A percentile compares a stretch with the other conserved stretches of the same genome.
phyloP scores from a whole-genome alignment of 176 grass and related monocot genomes.

The Oryza glumipatula region DNA sequence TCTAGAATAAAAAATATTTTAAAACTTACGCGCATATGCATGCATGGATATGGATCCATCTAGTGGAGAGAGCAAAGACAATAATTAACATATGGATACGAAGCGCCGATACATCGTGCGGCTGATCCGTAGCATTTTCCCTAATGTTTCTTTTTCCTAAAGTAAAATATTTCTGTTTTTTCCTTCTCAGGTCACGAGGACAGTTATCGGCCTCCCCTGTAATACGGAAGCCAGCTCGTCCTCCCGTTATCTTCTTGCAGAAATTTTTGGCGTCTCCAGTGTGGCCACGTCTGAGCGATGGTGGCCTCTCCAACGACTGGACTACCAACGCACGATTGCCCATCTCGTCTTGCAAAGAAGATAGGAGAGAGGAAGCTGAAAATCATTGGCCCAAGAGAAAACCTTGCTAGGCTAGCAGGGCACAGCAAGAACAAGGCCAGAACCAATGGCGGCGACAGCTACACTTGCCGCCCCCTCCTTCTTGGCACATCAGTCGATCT shows the following conservation, averaged over 20 bases:
- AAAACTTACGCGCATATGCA: no score
- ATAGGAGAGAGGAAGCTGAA: neutral
- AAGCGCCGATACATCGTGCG: no score
- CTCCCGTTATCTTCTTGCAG: neutral
- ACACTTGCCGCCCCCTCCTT: neutral
- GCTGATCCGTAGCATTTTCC: no score
- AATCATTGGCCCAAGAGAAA: neutral
- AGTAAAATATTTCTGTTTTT: neutral
- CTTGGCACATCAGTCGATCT: neutral
- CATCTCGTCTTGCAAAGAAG: neutral
- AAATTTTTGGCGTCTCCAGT: neutral
- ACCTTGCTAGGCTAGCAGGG: no score
- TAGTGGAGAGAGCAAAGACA: no score
- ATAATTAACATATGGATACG: no score
- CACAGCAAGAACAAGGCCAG: no score
- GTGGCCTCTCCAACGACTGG: neutral
- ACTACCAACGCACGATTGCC: neutral
- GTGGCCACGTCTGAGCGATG: neutral
- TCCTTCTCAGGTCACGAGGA: no score
- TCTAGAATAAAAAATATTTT: no score
- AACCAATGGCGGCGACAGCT: neutral
- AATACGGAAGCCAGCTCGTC: neutral
- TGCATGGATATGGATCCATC: no score
- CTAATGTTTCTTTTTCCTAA: no score
- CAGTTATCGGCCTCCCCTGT: no score